Evolutionary conservation across 2,329 filamentous ascomycete species (phyloP).

Genomic region (Orbilia brochopaga): DNA sequence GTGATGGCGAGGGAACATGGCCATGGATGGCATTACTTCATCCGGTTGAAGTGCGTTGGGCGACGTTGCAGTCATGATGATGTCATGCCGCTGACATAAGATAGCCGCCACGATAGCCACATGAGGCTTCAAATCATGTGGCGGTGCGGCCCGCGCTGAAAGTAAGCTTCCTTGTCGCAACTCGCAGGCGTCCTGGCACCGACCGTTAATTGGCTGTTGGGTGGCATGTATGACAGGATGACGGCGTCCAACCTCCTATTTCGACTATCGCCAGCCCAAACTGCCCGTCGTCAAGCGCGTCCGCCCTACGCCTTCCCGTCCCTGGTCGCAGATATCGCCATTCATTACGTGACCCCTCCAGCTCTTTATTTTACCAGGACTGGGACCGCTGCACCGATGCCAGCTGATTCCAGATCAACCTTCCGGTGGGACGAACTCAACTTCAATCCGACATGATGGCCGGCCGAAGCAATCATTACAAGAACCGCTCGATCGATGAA

Average conservation of each 20-base stretch:
- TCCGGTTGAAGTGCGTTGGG: not conserved
- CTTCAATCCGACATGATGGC: constrained; percentile 37
- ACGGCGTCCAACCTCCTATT: not conserved
- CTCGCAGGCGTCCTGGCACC: no score
- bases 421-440: constrained; percentile 14
- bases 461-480: constrained; percentile 12
- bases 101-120: no score
- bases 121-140: not conserved
- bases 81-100: not conserved
- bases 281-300: constrained; percentile 17
- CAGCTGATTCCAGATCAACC: not conserved
- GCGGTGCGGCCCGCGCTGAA: not conserved
- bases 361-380: not conserved
- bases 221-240: no score
- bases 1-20: not conserved
- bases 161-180: not conserved
- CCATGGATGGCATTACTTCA: not conserved
- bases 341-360: not conserved
- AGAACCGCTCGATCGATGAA: constrained; percentile 23
- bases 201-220: no score
- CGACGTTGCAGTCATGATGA: constrained; percentile 1
- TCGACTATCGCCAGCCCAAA: not conserved
- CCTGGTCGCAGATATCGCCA: not conserved
- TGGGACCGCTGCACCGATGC: constrained; percentile 17
- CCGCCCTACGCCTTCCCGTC: not conserved